Evolutionary conservation across 257 asterid species (phyloP).

Genomic region (Forsythia suspensa): DNA sequence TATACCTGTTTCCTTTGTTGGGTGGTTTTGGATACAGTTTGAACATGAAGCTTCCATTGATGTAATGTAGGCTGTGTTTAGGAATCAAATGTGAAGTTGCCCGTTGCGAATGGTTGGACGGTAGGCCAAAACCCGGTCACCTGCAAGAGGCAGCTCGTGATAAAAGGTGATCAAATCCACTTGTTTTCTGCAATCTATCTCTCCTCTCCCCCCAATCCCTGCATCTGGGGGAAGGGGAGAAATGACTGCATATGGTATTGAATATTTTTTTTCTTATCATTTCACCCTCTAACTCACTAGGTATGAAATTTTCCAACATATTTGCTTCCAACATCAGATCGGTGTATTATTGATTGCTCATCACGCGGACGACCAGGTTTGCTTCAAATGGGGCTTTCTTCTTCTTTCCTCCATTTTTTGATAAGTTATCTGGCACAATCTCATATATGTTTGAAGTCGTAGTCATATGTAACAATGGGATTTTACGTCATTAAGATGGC

Average conservation of each 20-base stretch:
- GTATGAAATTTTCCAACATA: conserved; percentile 62
- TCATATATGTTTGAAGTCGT: background rate
- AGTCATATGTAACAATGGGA: background rate
- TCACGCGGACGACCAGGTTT: conserved; percentile 97
- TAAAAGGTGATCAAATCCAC: conserved; percentile 54
- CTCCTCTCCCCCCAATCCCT: background rate
- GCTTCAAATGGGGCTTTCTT: background rate
- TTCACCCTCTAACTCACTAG: conserved; percentile 34
- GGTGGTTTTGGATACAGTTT: conserved; percentile 18
- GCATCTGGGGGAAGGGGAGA: background rate
- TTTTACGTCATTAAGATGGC: background rate
- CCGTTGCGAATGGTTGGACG: conserved; percentile 76
- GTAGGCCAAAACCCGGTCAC: conserved; percentile 77
- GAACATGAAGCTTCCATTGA: conserved; percentile 26
- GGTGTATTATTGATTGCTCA: conserved; percentile 79
- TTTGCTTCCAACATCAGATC: conserved; percentile 54
- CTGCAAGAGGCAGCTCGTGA: conserved; percentile 92
- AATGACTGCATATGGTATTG: background rate
- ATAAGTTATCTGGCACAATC: background rate
- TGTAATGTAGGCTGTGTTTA: conserved; percentile 55
- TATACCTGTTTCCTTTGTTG: conserved; percentile 13
- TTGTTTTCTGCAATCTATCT: background rate
- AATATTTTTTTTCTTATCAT: background rate
- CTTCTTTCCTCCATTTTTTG: conserved; percentile 3
- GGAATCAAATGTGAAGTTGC: conserved; percentile 86